Percentiles rank a stretch among this genome's conserved stretches.
Conservation (phyloP, 352 stramenopile genomes). For the Stramenopiles sp. region DNA sequence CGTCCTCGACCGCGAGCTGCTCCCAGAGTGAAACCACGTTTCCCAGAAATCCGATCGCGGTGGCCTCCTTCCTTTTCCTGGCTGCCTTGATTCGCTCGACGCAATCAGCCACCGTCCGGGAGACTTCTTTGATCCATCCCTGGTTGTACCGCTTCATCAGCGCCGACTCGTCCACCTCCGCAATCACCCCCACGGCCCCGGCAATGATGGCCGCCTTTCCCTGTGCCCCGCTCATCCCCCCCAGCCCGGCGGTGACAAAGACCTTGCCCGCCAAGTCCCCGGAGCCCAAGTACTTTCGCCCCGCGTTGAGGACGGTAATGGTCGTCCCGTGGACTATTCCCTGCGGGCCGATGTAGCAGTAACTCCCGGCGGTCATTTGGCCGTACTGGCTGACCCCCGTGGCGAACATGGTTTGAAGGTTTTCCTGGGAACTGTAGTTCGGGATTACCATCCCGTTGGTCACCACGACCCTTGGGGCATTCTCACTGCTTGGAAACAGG, state of each 20-base stretch:
- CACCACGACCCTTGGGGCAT: slow-evolving; percentile 52
- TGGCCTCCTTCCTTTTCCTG: slow-evolving; percentile 36
- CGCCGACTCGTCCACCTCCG: slow-evolving; percentile 46
- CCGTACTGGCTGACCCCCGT: slow-evolving; percentile 59
- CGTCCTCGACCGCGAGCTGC: slow-evolving; percentile 37
- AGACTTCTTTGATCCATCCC: slow-evolving; percentile 56
- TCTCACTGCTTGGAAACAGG: slow-evolving; percentile 45
- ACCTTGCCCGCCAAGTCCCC: slow-evolving; percentile 47
- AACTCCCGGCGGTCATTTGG: slow-evolving; percentile 66
- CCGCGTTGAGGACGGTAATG: slow-evolving; percentile 62
- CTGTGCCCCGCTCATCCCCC: slow-evolving; percentile 59
- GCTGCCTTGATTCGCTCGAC: slow-evolving; percentile 38
- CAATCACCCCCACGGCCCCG: slow-evolving; percentile 54
- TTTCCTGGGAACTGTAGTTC: slow-evolving; percentile 55
- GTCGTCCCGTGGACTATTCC: slow-evolving; percentile 67
- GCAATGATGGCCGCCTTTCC: slow-evolving; percentile 56
- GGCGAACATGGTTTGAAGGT: slow-evolving; percentile 63
- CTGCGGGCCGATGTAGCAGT: slow-evolving; percentile 68
- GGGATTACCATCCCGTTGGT: slow-evolving; percentile 69
- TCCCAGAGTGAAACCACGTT: slow-evolving; percentile 66
- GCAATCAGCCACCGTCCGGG: slow-evolving; percentile 39
- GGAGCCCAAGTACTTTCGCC: slow-evolving; percentile 49
- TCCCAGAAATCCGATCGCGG: slow-evolving; percentile 54
- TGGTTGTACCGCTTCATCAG: slow-evolving; percentile 60
- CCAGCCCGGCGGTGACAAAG: slow-evolving; percentile 56